phyloP scores from a whole-genome alignment of 805 yeast species.

The Pichia pseudocactophila region DNA sequence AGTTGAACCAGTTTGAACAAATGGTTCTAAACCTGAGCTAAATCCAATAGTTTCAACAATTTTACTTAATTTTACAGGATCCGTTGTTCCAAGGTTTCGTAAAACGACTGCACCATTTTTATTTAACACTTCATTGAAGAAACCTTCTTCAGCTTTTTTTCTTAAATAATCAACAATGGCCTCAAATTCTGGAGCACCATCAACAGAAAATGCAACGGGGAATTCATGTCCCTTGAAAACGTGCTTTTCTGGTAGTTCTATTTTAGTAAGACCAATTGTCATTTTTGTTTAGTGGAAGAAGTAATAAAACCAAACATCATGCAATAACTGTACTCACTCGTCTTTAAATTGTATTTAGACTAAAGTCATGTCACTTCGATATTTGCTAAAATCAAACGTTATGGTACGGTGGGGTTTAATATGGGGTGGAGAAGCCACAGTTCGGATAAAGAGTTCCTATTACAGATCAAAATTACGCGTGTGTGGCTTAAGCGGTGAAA shows the following conservation, averaged over 20 bases:
- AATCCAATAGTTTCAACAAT: conserved; percentile 19
- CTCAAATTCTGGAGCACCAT: neutral
- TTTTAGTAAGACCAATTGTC: conserved; percentile 17
- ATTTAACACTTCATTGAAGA: conserved; percentile 14
- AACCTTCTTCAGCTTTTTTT: conserved; percentile 16
- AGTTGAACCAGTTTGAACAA: conserved; percentile 25
- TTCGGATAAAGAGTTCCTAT: too few species aligned
- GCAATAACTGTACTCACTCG: too few species aligned
- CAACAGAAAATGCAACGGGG: neutral
- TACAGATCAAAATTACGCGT: too few species aligned
- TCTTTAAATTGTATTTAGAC: too few species aligned
- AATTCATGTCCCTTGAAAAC: conserved; percentile 29
- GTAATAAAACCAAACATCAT: too few species aligned
- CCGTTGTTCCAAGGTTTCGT: conserved; percentile 17
- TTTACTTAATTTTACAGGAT: conserved; percentile 17
- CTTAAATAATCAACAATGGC: conserved; percentile 3
- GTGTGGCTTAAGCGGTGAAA: too few species aligned
- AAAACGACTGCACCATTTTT: conserved; percentile 27
- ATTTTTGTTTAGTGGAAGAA: too few species aligned
- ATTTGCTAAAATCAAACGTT: too few species aligned
- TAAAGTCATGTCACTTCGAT: too few species aligned
- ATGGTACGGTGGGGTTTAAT: conserved; percentile 6
- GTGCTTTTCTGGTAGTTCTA: conserved; percentile 56
- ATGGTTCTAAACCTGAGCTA: conserved; percentile 18
- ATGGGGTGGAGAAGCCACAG: conserved; percentile 21